Evolutionary conservation across 2,329 filamentous ascomycete species (phyloP).

Genomic region (Pestalotiopsis sp.): DNA sequence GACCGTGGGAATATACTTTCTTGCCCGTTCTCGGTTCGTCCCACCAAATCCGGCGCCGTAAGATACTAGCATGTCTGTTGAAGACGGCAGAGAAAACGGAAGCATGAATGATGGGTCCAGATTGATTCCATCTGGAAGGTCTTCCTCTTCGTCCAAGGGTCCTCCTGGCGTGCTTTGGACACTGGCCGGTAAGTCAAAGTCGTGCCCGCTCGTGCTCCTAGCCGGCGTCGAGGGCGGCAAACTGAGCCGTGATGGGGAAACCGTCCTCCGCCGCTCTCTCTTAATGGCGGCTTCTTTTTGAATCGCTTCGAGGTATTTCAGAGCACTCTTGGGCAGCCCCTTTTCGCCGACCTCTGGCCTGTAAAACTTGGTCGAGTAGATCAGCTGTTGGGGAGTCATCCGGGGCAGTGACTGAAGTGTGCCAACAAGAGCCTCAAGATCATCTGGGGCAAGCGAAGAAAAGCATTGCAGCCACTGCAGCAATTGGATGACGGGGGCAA

Average conservation of each 20-base stretch:
- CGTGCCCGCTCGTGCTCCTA: constrained; percentile 44
- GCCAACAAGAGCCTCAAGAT: constrained; percentile 83
- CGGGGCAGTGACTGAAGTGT: constrained; percentile 88
- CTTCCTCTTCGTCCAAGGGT: constrained; percentile 65
- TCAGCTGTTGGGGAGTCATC: constrained; percentile 83
- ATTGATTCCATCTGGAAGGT: constrained; percentile 74
- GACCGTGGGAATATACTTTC: constrained; percentile 95
- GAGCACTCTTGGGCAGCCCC: constrained; percentile 81
- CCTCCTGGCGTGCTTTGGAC: constrained; percentile 42
- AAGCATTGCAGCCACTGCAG: constrained; percentile 98
- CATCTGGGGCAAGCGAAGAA: constrained; percentile 83
- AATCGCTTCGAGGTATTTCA: constrained; percentile 81
- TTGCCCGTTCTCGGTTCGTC: constrained; percentile 84
- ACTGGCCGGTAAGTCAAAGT: constrained; percentile 44
- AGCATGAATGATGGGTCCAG: constrained; percentile 90
- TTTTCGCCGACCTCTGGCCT: constrained; percentile 95
- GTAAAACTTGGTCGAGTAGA: constrained; percentile 92
- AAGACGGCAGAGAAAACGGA: constrained; percentile 92
- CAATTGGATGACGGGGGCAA: constrained; percentile 89
- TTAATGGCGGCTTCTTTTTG: constrained; percentile 73
- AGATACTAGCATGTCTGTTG: constrained; percentile 94
- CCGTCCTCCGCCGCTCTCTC: constrained; percentile 55
- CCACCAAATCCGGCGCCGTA: constrained; percentile 96
- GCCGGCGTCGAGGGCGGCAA: constrained; percentile 37
- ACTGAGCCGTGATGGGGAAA: constrained; percentile 34